Percentiles rank a stretch among this genome's conserved stretches.
Conservation (phyloP, 1,284 basidiomycete genomes). For the Amylostereum chailletii region DNA sequence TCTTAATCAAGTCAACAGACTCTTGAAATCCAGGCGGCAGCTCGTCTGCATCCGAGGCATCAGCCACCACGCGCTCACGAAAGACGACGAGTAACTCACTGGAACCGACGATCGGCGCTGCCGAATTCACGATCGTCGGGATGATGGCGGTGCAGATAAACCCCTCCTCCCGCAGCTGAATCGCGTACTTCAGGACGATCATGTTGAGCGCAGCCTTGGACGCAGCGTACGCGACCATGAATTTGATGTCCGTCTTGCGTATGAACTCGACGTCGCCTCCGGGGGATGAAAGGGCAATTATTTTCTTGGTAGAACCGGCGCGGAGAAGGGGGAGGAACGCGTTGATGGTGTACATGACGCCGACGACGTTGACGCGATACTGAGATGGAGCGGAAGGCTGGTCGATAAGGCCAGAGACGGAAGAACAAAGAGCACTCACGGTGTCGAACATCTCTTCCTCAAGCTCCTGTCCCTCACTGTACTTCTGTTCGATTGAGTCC, state of each 20-base stretch:
- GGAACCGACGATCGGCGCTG: neutral
- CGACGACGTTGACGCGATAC: slow-evolving; percentile 29
- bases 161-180: slow-evolving; percentile 7
- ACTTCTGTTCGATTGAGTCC: neutral
- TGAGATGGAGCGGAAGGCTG: neutral
- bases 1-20: neutral
- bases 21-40: neutral
- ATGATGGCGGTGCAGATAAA: neutral
- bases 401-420: neutral
- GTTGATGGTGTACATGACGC: slow-evolving; percentile 27
- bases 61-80: neutral
- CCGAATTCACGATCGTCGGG: neutral
- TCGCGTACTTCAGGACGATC: slow-evolving; percentile 29
- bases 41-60: neutral
- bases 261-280: slow-evolving; percentile 22
- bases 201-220: slow-evolving; percentile 32
- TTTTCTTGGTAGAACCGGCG: slow-evolving; percentile 26
- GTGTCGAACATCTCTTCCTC: slow-evolving; percentile 15
- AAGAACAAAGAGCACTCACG: slow-evolving; percentile 7
- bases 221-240: slow-evolving; percentile 21
- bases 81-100: neutral
- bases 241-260: slow-evolving; percentile 7
- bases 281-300: slow-evolving; percentile 24
- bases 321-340: slow-evolving; percentile 31
- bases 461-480: slow-evolving; percentile 9